These are phyloP conservation scores for Trypanosoma avium DNA, from an alignment of 208 protist species.

Conservation along the genomic window DNA sequence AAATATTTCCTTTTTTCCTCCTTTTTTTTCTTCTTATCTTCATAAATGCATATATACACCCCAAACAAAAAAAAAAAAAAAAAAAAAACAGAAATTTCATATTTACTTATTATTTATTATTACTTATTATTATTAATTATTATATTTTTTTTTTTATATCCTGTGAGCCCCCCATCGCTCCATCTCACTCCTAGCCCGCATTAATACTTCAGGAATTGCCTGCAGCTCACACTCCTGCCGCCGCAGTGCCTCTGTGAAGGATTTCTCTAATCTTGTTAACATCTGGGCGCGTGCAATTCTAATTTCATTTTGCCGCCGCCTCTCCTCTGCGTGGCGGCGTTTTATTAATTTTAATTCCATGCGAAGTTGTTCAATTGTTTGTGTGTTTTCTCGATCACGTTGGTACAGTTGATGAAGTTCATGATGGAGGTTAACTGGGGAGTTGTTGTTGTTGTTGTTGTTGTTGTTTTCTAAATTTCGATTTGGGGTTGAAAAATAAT, in stretches of 20 bases:
- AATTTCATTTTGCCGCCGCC: conserved; percentile 34
- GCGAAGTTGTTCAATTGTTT: conserved; percentile 36
- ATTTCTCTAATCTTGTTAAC: conserved; percentile 39
- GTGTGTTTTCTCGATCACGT: conserved; percentile 17
- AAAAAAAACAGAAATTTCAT: too few relatives aligned
- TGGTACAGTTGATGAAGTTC: not conserved
- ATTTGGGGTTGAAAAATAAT: not conserved
- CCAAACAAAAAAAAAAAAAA: too few relatives aligned
- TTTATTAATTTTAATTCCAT: conserved; percentile 38
- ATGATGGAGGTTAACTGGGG: not conserved
- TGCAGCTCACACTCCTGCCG: conserved; percentile 14
- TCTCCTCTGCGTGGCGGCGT: conserved; percentile 44
- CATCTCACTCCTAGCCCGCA: conserved; percentile 15
- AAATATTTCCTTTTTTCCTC: not conserved
- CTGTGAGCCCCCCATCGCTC: conserved; percentile 1
- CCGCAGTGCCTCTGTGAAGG: conserved; percentile 34
- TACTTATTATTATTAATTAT: not conserved
- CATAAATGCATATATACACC: not conserved
- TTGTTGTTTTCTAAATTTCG: not conserved
- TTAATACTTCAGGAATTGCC: conserved; percentile 11
- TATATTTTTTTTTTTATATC: not conserved
- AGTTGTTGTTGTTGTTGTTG: not conserved
- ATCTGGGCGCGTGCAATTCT: conserved; percentile 35
- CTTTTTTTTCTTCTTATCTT: not conserved
- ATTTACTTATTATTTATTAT: not conserved